Evolutionary conservation across 352 stramenopile species (phyloP), one percentile per base, ranked within the genome.

Genomic region (Elongisporangium prolatum): DNA sequence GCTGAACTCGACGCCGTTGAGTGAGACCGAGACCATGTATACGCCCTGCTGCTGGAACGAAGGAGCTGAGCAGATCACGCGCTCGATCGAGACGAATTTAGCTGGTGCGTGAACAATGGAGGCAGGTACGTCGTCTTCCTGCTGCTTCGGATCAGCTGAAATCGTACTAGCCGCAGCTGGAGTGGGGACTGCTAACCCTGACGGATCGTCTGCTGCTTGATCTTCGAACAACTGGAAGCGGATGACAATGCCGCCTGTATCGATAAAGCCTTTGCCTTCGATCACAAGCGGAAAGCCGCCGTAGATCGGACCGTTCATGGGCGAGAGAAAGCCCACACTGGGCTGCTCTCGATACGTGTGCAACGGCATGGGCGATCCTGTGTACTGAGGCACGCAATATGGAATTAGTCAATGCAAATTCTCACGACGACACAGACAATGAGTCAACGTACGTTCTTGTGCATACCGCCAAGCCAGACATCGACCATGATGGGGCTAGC

Each of bases 291-390:
- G 44, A 52, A 84, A 86, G 2, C 80, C 81, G 11, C 85, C 85
- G 50, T 89, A 94, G 16, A 94, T 77, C 13, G 85, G 80, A 0
- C 85, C 85, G 57, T 91, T 87, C 66, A 84, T 83, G 0, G 85
- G 85, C 0, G 80, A 57, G 0, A 94, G 59, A 2, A 66, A 50
- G 0, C 54, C 52, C 17, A 91, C 64, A 0, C 24, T 56, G 0
- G 84, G 82, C 2, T 77, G 68, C 11, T 74, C 49, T 17, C 59
- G 56, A 50, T 91, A 91, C 18, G 91, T 56, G n/a, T 80, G 65
- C 3, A 94, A 53, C 8, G 64, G 59, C 9, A 87, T 48, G 4
- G 84, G 78, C 9, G 59, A 64, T 0, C 71, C 75, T 8, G 81
- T 91, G 50, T 83, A 88, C 83, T 92, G 21, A 21, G 44, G 18